These are phyloP conservation scores for Ganoderma lingzhi DNA, from an alignment of 1,284 basidiomycete species.

Conservation along the genomic window DNA sequence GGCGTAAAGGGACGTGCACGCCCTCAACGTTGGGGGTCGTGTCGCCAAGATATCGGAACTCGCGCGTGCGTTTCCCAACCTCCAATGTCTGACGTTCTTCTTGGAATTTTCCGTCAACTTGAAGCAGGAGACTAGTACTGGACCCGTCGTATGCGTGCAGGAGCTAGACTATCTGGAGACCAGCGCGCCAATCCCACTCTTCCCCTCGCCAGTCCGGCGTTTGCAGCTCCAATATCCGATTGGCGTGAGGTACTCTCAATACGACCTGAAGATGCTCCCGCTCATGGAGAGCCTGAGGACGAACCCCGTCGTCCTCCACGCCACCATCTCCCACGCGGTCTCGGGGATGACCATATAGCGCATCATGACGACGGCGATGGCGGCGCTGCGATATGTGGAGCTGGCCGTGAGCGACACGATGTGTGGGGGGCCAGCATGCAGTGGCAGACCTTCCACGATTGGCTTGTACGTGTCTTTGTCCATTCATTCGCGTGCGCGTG, in stretches of 20 bases:
- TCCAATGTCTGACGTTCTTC: conserved; percentile 35
- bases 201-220: conserved; percentile 34
- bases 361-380: conserved; percentile 29
- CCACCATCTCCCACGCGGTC: conserved; percentile 26
- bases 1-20: conserved; percentile 33
- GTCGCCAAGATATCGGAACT: conserved; percentile 34
- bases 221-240: conserved; percentile 34
- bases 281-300: conserved; percentile 34
- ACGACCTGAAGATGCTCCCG: conserved; percentile 32
- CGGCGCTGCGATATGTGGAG: conserved; percentile 33
- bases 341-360: conserved; percentile 27
- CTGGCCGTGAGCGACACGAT: conserved; percentile 26
- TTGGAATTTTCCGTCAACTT: conserved; percentile 36
- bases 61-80: conserved; percentile 35
- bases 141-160: conserved; percentile 31
- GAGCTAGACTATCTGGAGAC: conserved; percentile 36
- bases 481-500: conserved; percentile 1
- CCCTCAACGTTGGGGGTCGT: conserved; percentile 35
- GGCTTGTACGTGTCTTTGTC: conserved; percentile 29
- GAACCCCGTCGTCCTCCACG: conserved; percentile 33
- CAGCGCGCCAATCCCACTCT: conserved; percentile 33
- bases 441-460: conserved; percentile 25
- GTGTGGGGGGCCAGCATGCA: conserved; percentile 14
- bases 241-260: conserved; percentile 25
- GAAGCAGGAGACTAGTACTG: conserved; percentile 35